These are phyloP conservation scores for Periconia digitata DNA, from an alignment of 2,329 filamentous ascomycete genomes.

Conservation along the genomic window DNA sequence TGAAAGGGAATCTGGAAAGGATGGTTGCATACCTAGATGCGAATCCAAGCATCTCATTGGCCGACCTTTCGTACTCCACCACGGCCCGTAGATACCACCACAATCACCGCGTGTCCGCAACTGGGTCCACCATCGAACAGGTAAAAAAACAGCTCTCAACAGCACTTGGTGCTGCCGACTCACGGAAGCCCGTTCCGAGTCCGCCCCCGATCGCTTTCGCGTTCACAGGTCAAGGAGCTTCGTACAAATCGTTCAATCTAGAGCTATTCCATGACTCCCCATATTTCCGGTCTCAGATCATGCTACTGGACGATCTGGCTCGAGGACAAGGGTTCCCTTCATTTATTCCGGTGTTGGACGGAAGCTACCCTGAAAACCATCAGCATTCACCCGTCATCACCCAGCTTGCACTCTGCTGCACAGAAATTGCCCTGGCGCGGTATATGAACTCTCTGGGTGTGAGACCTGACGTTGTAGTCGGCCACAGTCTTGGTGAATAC, in stretches of 20 bases:
- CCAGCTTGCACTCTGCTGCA: slow-evolving; percentile 45
- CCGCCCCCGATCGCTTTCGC: slow-evolving; percentile 13
- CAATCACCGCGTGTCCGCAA: slow-evolving; percentile 12
- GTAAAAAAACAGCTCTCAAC: slow-evolving; percentile 6
- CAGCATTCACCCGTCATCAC: slow-evolving; percentile 7
- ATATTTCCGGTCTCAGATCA: slow-evolving; percentile 22
- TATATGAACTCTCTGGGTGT: slow-evolving; percentile 15
- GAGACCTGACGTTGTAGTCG: slow-evolving; percentile 14
- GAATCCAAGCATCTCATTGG: slow-evolving; percentile 3
- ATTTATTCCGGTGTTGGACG: slow-evolving; percentile 12
- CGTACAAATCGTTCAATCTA: slow-evolving; percentile 13
- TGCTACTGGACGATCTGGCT: slow-evolving; percentile 23
- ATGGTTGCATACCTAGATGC: slow-evolving; percentile 5
- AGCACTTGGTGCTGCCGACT: not conserved
- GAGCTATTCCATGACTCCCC: slow-evolving; percentile 12
- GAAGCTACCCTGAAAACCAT: not conserved
- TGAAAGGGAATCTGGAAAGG: slow-evolving; percentile 1
- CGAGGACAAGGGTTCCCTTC: slow-evolving; percentile 32
- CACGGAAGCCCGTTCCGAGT: not conserved
- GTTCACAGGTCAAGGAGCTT: slow-evolving; percentile 42
- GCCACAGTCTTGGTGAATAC: slow-evolving; percentile 43
- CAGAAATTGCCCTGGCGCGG: slow-evolving; percentile 40
- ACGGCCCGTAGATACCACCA: slow-evolving; percentile 29
- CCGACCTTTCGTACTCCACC: slow-evolving; percentile 23
- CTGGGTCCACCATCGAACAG: slow-evolving; percentile 4